Percentiles rank a stretch among this genome's conserved stretches.
Conservation (phyloP, 257 asterid species). For the Solanum habrochaites region DNA sequence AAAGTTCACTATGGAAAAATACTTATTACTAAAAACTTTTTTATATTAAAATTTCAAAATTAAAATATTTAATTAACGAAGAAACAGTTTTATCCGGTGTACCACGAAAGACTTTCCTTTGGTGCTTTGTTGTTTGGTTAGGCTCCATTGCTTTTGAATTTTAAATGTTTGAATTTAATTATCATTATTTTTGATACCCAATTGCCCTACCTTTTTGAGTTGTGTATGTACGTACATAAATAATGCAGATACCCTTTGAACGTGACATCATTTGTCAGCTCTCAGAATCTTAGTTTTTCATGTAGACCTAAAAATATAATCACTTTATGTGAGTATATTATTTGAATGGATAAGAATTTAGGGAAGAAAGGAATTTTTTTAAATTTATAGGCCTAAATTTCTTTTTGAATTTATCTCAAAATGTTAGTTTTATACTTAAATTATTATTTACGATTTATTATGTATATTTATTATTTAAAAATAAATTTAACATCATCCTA, state of each 20-base stretch:
- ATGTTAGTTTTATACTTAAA: neutral
- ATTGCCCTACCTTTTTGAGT: neutral
- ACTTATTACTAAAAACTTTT: too few relatives aligned
- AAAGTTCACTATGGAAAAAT: too few relatives aligned
- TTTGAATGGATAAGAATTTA: neutral
- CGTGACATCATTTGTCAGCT: neutral
- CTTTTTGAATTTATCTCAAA: too few relatives aligned
- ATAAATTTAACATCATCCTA: neutral
- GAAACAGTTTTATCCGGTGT: rapidly evolving
- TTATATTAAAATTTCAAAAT: neutral
- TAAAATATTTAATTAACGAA: neutral
- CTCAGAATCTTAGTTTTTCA: neutral
- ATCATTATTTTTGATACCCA: neutral
- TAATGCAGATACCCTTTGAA: neutral
- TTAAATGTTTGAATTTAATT: neutral
- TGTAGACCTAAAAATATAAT: neutral
- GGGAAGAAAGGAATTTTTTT: neutral
- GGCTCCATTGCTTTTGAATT: neutral
- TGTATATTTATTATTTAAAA: too few relatives aligned
- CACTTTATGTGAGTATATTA: neutral
- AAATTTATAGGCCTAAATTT: neutral
- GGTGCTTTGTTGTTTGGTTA: neutral
- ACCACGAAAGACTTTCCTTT: neutral
- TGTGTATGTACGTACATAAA: neutral
- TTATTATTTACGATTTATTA: neutral